Evolutionary conservation across 176 grass and related monocot genomes (phyloP).

Genomic region (Luzula sylvatica): DNA sequence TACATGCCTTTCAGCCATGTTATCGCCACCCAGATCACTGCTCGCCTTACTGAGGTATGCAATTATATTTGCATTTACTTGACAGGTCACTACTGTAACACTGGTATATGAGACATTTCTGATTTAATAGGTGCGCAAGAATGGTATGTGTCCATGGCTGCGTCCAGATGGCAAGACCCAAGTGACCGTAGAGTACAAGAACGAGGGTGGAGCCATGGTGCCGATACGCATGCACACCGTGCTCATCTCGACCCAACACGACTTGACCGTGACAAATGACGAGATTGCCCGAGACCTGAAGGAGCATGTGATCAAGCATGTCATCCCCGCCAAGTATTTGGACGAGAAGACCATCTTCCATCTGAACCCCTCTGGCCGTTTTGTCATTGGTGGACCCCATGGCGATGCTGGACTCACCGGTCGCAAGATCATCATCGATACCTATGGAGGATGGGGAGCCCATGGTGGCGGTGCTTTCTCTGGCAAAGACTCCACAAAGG

Average conservation of each 20-base stretch:
- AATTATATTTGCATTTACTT: background rate
- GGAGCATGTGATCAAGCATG: slow-evolving; percentile 33
- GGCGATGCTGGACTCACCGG: slow-evolving; percentile 25
- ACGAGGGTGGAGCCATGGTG: slow-evolving; percentile 27
- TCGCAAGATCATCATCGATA: slow-evolving; percentile 28
- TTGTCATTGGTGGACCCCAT: too few relatives aligned
- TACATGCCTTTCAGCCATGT: slow-evolving; percentile 28
- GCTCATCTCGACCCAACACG: slow-evolving; percentile 25
- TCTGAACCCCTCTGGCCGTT: slow-evolving; percentile 25
- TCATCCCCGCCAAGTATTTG: slow-evolving; percentile 17
- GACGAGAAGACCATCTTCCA: slow-evolving; percentile 37
- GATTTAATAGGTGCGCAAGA: slow-evolving; percentile 19
- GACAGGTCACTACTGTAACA: background rate
- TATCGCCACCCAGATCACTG: slow-evolving; percentile 21
- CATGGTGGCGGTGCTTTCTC: slow-evolving; percentile 26
- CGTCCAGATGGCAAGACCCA: slow-evolving; percentile 28
- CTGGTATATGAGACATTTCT: too few relatives aligned
- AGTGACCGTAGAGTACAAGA: slow-evolving; percentile 26
- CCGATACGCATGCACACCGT: slow-evolving; percentile 21
- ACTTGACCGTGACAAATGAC: slow-evolving; percentile 27
- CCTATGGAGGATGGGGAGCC: too few relatives aligned
- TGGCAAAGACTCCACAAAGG: slow-evolving; percentile 24
- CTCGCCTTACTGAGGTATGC: slow-evolving; percentile 20
- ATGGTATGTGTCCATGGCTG: slow-evolving; percentile 19
- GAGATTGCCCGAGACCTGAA: slow-evolving; percentile 28